A percentile compares a stretch with the other conserved stretches of the same genome.
phyloP scores from a whole-genome alignment of 331 rosid species.

The Arachis monticola region DNA sequence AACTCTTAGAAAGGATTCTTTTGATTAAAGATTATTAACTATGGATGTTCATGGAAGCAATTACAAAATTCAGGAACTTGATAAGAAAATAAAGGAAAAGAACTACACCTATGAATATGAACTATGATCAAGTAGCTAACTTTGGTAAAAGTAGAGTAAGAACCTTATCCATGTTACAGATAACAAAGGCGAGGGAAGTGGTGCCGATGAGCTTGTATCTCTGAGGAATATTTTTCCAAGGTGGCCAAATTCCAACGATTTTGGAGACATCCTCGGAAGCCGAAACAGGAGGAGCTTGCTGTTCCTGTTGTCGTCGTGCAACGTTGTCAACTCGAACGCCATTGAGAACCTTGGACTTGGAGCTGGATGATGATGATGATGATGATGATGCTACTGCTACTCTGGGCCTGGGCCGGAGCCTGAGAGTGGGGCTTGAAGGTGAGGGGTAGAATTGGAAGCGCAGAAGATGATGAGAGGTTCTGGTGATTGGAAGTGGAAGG shows the following conservation, averaged over 20 bases:
- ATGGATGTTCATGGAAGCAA: background rate
- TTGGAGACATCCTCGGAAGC: conserved; percentile 28
- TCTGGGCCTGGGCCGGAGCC: conserved; percentile 38
- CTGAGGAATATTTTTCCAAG: conserved; percentile 86
- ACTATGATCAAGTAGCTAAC: background rate
- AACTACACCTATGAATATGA: background rate
- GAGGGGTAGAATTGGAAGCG: conserved; percentile 48
- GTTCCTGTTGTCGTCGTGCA: background rate
- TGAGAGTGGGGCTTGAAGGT: conserved; percentile 36
- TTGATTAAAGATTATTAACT: background rate
- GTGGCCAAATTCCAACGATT: conserved; percentile 64
- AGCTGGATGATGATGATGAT: conserved; percentile 24
- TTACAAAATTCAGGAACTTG: background rate
- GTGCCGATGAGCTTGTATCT: conserved; percentile 88
- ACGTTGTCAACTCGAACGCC: conserved; percentile 49
- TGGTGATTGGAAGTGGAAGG: conserved; percentile 31
- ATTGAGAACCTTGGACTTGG: conserved; percentile 41
- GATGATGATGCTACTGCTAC: conserved; percentile 32
- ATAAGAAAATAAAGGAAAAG: background rate
- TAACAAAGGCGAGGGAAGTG: conserved; percentile 85
- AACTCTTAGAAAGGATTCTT: conserved; percentile 17
- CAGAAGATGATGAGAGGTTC: conserved; percentile 25
- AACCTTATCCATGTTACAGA: conserved; percentile 99
- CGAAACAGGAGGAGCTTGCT: conserved; percentile 37
- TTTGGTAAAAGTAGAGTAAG: background rate